A percentile compares a stretch with the other conserved stretches of the same genome.
phyloP scores from a whole-genome alignment of 495 filamentous ascomycete genomes.

The Glutinoglossum americanum region DNA sequence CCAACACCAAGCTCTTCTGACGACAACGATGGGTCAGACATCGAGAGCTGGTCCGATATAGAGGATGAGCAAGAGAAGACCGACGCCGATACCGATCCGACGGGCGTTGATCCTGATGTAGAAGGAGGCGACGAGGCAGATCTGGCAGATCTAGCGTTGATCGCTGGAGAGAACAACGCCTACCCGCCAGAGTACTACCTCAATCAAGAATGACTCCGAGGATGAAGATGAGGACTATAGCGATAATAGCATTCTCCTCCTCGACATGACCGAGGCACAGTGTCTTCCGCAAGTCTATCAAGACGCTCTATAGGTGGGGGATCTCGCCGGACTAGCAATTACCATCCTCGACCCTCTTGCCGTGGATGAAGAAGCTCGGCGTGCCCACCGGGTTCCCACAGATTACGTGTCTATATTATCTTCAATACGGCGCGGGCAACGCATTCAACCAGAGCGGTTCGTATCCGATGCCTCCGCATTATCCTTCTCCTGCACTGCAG shows the following conservation, averaged over 20 bases:
- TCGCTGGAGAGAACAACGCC: slow-evolving; percentile 3
- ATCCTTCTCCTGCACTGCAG: not conserved
- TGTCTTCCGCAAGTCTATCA: slow-evolving; percentile 14
- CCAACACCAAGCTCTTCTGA: not conserved
- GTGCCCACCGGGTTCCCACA: slow-evolving; percentile 14
- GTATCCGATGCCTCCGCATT: not conserved
- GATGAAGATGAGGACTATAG: slow-evolving; percentile 19
- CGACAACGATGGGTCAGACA: not conserved
- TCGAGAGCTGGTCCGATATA: not conserved
- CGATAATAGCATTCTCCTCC: slow-evolving; percentile 14
- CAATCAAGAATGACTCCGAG: slow-evolving; percentile 17
- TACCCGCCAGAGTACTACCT: slow-evolving; percentile 19
- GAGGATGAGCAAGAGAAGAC: not conserved
- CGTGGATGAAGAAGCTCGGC: slow-evolving; percentile 6
- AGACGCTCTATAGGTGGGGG: slow-evolving; percentile 15
- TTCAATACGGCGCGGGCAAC: slow-evolving; percentile 18
- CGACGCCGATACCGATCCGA: not conserved
- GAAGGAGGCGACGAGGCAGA: not conserved
- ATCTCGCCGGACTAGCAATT: slow-evolving; percentile 13
- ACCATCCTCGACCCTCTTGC: not conserved
- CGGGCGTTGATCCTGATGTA: not conserved
- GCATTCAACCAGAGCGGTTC: slow-evolving; percentile 19
- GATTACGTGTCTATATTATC: slow-evolving; percentile 13
- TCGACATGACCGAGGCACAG: slow-evolving; percentile 13
- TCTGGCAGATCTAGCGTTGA: not conserved